A percentile compares a stretch with the other conserved stretches of the same genome.
Conservation (phyloP, 805 yeast species). For the Candida coleopterorum region DNA sequence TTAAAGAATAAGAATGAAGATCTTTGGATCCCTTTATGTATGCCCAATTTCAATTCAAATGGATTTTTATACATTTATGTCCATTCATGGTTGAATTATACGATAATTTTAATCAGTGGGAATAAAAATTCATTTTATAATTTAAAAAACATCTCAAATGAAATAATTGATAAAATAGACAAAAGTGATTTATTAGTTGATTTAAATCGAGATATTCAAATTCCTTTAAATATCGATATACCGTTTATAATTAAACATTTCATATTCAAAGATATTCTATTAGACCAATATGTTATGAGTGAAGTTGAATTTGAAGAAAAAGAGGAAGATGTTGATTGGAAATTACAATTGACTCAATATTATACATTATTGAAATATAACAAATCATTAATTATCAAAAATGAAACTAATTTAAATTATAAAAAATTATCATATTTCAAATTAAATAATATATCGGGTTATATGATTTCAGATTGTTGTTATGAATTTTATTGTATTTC, state of each 20-base stretch:
- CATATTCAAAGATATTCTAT: constrained; percentile 65
- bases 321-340: not conserved
- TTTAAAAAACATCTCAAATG: constrained; percentile 56
- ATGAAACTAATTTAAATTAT: constrained; percentile 11
- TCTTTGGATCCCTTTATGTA: constrained; percentile 89
- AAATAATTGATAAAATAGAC: constrained; percentile 36
- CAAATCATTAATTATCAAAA: not conserved
- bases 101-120: constrained; percentile 53
- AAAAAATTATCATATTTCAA: constrained; percentile 44
- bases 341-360: constrained; percentile 30
- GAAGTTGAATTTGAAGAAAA: constrained; percentile 12
- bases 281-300: constrained; percentile 60
- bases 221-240: constrained; percentile 18
- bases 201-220: constrained; percentile 12
- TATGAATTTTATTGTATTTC: constrained; percentile 37
- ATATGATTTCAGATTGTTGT: constrained; percentile 29
- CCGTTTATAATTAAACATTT: constrained; percentile 62
- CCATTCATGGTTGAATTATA: constrained; percentile 27
- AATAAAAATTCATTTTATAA: constrained; percentile 77
- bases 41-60: constrained; percentile 82
- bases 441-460: constrained; percentile 30
- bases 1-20: constrained; percentile 45
- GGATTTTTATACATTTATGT: constrained; percentile 87
- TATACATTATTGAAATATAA: constrained; percentile 12
- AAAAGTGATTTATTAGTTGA: constrained; percentile 18